Conservation (phyloP, 2,329 filamentous ascomycete genomes). For the Arthrobotrys iridis region DNA sequence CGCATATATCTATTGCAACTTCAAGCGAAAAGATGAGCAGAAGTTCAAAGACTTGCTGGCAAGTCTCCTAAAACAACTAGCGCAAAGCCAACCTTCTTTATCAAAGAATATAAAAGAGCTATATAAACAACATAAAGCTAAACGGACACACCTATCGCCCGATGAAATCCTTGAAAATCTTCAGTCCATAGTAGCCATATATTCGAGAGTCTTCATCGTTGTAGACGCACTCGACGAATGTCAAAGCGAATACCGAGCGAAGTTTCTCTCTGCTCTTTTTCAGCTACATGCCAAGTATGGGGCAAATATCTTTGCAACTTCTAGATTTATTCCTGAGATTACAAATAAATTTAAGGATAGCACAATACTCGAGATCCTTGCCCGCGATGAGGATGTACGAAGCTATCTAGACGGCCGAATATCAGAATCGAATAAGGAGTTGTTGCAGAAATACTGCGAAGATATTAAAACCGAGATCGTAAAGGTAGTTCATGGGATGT, state of each 20-base stretch:
- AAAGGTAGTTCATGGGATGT: constrained; percentile 18
- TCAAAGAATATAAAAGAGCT: constrained; percentile 59
- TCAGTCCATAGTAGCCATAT: background rate
- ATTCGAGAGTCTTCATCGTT: constrained; percentile 14
- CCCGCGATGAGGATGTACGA: constrained; percentile 9
- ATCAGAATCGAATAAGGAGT: background rate
- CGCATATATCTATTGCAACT: constrained; percentile 66
- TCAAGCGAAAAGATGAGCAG: constrained; percentile 62
- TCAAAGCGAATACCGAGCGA: background rate
- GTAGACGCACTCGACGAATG: constrained; percentile 45
- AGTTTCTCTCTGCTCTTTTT: constrained; percentile 6
- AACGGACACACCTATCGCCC: background rate
- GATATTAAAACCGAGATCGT: constrained; percentile 5
- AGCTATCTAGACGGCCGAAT: constrained; percentile 15
- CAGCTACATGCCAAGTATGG: background rate
- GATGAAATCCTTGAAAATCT: background rate
- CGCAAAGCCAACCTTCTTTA: constrained; percentile 55
- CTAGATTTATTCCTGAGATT: constrained; percentile 58
- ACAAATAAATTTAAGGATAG: background rate
- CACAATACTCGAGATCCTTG: constrained; percentile 12
- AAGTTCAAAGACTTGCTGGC: constrained; percentile 59
- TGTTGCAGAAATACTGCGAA: background rate
- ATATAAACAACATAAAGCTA: constrained; percentile 56
- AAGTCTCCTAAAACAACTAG: constrained; percentile 62
- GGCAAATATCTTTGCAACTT: constrained; percentile 23